Evolutionary conservation across 805 yeast species (phyloP).

Genomic region (Suhomyces pyralidae): DNA sequence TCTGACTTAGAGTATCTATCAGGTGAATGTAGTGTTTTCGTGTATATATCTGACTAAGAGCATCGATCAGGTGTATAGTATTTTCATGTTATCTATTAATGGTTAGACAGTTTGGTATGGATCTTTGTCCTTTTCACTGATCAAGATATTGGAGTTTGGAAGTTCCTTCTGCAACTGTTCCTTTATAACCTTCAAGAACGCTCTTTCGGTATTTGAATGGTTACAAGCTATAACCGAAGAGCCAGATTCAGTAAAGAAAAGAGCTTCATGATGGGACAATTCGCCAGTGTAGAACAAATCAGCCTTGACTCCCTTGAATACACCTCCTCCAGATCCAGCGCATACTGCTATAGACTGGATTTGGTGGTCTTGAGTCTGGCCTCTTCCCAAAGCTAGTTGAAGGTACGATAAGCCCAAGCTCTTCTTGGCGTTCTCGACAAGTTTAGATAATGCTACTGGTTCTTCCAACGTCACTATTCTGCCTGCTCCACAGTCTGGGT

Average conservation of each 20-base stretch:
- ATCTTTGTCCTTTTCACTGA: slow-evolving; percentile 61
- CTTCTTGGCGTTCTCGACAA: slow-evolving; percentile 53
- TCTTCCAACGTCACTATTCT: slow-evolving; percentile 52
- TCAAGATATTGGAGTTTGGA: slow-evolving; percentile 39
- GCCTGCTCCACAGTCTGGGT: slow-evolving; percentile 76
- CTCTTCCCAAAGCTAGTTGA: slow-evolving; percentile 53
- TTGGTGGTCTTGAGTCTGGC: slow-evolving; percentile 21
- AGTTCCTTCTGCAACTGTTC: slow-evolving; percentile 47
- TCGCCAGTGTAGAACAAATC: slow-evolving; percentile 91
- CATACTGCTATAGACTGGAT: slow-evolving; percentile 74
- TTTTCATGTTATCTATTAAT: too few species aligned
- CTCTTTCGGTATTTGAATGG: slow-evolving; percentile 92
- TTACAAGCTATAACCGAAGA: slow-evolving; percentile 73
- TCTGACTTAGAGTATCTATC: too few species aligned
- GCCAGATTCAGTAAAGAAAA: slow-evolving; percentile 68
- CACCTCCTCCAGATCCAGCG: slow-evolving; percentile 91
- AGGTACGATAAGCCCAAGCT: slow-evolving; percentile 52
- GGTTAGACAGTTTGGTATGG: slow-evolving; percentile 41
- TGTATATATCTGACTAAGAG: too few species aligned
- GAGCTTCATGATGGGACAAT: slow-evolving; percentile 87
- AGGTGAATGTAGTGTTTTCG: too few species aligned
- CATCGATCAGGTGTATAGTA: too few species aligned
- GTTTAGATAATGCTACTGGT: slow-evolving; percentile 40
- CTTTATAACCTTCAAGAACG: slow-evolving; percentile 59
- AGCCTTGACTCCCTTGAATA: slow-evolving; percentile 57